Percentiles rank a stretch among this genome's conserved stretches.
phyloP scores from a whole-genome alignment of 192 early-diverging fungal genomes.

The Phlyctochytrium bullatum region DNA sequence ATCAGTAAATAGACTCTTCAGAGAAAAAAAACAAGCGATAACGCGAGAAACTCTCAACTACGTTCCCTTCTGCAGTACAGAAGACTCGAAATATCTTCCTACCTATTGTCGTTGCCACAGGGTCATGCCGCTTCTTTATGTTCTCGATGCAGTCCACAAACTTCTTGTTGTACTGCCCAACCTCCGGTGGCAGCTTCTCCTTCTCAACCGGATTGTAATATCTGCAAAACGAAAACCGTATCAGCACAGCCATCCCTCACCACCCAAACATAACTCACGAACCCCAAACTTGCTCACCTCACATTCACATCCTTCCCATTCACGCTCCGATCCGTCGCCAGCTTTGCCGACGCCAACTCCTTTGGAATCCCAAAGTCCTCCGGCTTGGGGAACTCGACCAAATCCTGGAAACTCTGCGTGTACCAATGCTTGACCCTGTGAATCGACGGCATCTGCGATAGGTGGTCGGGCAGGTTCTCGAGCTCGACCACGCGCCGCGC shows the following conservation, averaged over 20 bases:
- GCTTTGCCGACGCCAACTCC: slow-evolving; percentile 5
- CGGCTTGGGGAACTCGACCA: slow-evolving; percentile 56
- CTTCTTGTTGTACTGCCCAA: slow-evolving; percentile 72
- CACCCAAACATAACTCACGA: no score
- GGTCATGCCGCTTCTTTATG: slow-evolving; percentile 91
- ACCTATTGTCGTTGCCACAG: slow-evolving; percentile 84
- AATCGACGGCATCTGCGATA: slow-evolving; percentile 89
- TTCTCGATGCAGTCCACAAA: slow-evolving; percentile 88
- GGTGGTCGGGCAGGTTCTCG: slow-evolving; percentile 79
- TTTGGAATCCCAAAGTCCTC: slow-evolving; percentile 43
- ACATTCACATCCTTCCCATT: slow-evolving; percentile 9
- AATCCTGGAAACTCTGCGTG: slow-evolving; percentile 81
- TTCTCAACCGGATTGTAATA: slow-evolving; percentile 59
- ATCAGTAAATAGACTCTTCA: no score
- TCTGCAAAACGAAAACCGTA: slow-evolving; percentile 18
- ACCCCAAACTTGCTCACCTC: no score
- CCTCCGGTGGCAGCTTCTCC: slow-evolving; percentile 48
- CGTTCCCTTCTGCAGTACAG: no score
- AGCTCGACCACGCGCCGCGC: slow-evolving; percentile 94
- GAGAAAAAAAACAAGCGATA: no score
- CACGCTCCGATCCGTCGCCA: neutral
- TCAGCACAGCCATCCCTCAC: no score
- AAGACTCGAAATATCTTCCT: no score
- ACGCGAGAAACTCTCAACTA: no score
- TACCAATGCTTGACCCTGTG: slow-evolving; percentile 94